Percentiles rank a stretch among this genome's conserved stretches.
Conservation (phyloP, 306 rosid species). For the Dalbergia cochinchinensis region DNA sequence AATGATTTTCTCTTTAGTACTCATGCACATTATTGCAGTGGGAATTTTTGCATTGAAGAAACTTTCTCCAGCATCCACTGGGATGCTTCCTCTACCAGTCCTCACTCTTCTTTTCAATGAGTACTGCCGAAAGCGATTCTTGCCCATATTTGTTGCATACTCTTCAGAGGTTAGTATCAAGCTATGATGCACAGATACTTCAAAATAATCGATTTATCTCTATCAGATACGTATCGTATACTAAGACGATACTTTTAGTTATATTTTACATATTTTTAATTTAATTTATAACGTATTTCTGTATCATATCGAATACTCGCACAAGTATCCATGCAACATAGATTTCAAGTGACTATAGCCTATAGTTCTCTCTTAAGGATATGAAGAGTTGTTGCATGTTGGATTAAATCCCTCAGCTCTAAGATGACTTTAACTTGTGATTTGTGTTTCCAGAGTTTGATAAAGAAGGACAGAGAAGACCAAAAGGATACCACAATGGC, state of each 20-base stretch:
- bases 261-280: no score
- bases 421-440: constrained; percentile 27
- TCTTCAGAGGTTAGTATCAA: constrained; percentile 73
- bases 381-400: background rate
- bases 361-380: background rate
- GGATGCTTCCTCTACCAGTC: constrained; percentile 77
- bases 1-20: constrained; percentile 87
- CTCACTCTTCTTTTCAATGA: constrained; percentile 89
- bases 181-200: no score
- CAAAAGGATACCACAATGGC: constrained; percentile 61
- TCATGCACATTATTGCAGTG: constrained; percentile 91
- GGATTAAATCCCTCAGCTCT: constrained; percentile 15
- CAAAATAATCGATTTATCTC: no score
- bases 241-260: no score
- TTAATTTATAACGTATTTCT: no score
- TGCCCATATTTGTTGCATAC: constrained; percentile 74
- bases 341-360: constrained; percentile 24
- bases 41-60: constrained; percentile 88
- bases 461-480: constrained; percentile 86
- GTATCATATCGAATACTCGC: no score
- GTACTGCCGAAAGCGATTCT: constrained; percentile 96
- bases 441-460: constrained; percentile 67
- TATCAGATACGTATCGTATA: no score
- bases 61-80: constrained; percentile 60
- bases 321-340: no score